These are phyloP conservation scores for Sporisorium iseilematis-ciliati DNA, from an alignment of 1,284 basidiomycete genomes.

Conservation along the genomic window DNA sequence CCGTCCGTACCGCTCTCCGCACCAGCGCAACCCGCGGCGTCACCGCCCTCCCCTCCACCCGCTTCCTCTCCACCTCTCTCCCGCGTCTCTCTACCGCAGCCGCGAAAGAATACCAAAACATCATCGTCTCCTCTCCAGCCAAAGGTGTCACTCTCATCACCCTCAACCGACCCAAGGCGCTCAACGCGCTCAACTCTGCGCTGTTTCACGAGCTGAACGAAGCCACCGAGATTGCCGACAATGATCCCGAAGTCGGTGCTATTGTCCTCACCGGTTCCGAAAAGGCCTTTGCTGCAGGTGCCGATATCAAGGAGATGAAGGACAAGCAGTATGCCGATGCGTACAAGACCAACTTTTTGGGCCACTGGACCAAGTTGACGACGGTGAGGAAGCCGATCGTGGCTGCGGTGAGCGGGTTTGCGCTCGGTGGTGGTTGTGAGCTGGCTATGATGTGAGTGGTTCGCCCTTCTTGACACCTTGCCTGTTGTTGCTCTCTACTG, in stretches of 20 bases:
- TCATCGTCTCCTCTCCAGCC: constrained; percentile 80
- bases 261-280: constrained; percentile 94
- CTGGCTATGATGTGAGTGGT: constrained; percentile 85
- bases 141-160: constrained; percentile 87
- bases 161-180: constrained; percentile 93
- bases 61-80: constrained; percentile 53
- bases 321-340: constrained; percentile 88
- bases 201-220: constrained; percentile 79
- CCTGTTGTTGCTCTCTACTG: background rate
- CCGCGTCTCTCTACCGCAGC: constrained; percentile 47
- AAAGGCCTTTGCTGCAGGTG: constrained; percentile 93
- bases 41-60: constrained; percentile 32
- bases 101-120: constrained; percentile 74
- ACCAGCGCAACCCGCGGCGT: constrained; percentile 28
- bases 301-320: constrained; percentile 94
- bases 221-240: constrained; percentile 80
- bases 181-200: constrained; percentile 76
- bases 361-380: constrained; percentile 84
- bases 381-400: constrained; percentile 90
- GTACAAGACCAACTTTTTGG: constrained; percentile 89
- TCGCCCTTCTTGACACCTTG: constrained; percentile 7
- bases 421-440: constrained; percentile 96
- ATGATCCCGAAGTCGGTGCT: constrained; percentile 74
- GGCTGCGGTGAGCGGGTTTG: constrained; percentile 94
- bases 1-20: constrained; percentile 47